These are phyloP conservation scores for Macrophomina pseudophaseolina DNA, from an alignment of 2,329 filamentous ascomycete species.

Conservation along the genomic window DNA sequence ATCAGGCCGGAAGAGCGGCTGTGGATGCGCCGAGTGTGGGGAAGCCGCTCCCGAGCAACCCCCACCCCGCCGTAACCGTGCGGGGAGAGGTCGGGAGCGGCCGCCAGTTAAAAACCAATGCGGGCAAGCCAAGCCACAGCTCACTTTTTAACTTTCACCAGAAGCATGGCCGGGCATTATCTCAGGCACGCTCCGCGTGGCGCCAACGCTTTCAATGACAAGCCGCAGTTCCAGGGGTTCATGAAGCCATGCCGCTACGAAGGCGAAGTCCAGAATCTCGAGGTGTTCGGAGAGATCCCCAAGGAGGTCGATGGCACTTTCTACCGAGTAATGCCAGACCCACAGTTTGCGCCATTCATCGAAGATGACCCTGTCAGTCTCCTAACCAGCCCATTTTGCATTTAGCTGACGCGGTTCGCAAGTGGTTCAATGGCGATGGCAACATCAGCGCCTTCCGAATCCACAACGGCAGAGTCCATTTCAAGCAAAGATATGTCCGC, in stretches of 20 bases:
- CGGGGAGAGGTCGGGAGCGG: not conserved
- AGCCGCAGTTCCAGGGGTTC: slow-evolving; percentile 30
- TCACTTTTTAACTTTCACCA: not conserved
- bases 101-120: not conserved
- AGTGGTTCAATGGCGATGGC: slow-evolving; percentile 47
- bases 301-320: slow-evolving; percentile 41
- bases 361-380: slow-evolving; percentile 41
- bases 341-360: slow-evolving; percentile 41
- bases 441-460: slow-evolving; percentile 47
- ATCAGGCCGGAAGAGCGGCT: too few relatives aligned
- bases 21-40: not conserved
- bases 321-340: slow-evolving; percentile 58
- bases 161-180: slow-evolving; percentile 2
- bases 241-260: slow-evolving; percentile 46
- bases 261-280: slow-evolving; percentile 43
- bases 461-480: slow-evolving; percentile 39
- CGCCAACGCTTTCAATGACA: slow-evolving; percentile 3
- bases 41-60: not conserved
- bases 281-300: slow-evolving; percentile 39
- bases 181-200: not conserved
- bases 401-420: not conserved
- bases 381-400: not conserved
- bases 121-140: not conserved
- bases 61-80: not conserved
- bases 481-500: slow-evolving; percentile 46